phyloP scores from a whole-genome alignment of 768 basidiomycete genomes.

The Leccinum incarnatum region DNA sequence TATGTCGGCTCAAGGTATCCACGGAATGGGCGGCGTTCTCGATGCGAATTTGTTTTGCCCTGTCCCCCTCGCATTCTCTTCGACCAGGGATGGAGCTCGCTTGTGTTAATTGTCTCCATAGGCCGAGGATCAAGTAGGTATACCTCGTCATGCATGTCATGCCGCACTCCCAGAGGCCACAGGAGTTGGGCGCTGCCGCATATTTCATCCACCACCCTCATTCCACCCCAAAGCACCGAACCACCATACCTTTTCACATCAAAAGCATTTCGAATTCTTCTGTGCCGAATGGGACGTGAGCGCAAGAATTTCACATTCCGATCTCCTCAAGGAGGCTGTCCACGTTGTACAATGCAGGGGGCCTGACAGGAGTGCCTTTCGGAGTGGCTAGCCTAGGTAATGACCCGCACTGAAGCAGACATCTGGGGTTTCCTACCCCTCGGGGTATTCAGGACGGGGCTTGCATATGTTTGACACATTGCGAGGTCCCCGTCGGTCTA shows the following conservation, averaged over 20 bases:
- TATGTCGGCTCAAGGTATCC: constrained; percentile 2
- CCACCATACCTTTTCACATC: constrained; percentile 16
- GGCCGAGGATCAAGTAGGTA: background rate
- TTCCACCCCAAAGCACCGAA: constrained; percentile 12
- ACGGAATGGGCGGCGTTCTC: background rate
- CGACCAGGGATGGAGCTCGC: background rate
- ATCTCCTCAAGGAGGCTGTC: constrained; percentile 12
- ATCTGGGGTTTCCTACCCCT: background rate
- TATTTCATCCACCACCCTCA: constrained; percentile 9
- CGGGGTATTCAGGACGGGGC: background rate
- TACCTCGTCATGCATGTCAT: constrained; percentile 2
- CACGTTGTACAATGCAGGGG: constrained; percentile 12
- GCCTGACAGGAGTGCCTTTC: constrained; percentile 4
- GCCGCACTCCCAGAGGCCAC: background rate
- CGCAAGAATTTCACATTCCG: constrained; percentile 17
- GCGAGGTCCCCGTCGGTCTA: background rate
- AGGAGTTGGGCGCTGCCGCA: constrained; percentile 3
- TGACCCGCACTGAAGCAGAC: background rate
- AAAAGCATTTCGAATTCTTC: constrained; percentile 13
- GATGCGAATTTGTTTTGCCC: background rate
- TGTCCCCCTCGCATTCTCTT: background rate
- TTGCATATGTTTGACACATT: constrained; percentile 6
- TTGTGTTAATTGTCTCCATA: background rate
- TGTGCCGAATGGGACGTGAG: background rate
- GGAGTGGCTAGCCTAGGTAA: background rate